These are phyloP conservation scores for Boletus mariae DNA, from an alignment of 1,284 basidiomycete species.

Conservation along the genomic window DNA sequence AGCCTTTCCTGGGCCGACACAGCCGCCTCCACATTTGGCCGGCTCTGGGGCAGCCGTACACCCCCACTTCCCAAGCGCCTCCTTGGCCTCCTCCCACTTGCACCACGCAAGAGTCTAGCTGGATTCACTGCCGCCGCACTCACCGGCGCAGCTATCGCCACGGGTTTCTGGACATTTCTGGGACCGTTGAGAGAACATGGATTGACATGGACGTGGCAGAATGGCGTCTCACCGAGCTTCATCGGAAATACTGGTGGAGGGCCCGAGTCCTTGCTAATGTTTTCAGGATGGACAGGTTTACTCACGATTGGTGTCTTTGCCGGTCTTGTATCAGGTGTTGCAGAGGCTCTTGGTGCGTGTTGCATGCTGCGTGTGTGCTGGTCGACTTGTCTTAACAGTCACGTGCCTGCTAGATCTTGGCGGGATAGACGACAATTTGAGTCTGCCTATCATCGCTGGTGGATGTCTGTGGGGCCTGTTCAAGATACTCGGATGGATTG, in stretches of 20 bases:
- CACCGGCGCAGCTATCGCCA: constrained; percentile 72
- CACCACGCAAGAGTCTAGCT: constrained; percentile 82
- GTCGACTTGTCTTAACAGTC: constrained; percentile 7
- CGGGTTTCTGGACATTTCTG: constrained; percentile 75
- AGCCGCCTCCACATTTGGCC: constrained; percentile 88
- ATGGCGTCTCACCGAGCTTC: constrained; percentile 36
- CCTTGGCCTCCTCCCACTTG: constrained; percentile 64
- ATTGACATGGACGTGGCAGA: constrained; percentile 53
- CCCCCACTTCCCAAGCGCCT: constrained; percentile 67
- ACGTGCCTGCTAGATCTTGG: constrained; percentile 67
- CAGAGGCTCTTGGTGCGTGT: constrained; percentile 77
- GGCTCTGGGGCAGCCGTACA: constrained; percentile 78
- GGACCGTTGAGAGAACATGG: constrained; percentile 44
- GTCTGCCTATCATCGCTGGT: constrained; percentile 87
- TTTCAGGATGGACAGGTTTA: constrained; percentile 53
- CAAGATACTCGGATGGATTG: constrained; percentile 39
- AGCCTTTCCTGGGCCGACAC: constrained; percentile 98
- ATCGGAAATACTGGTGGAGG: neutral
- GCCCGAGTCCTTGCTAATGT: constrained; percentile 3
- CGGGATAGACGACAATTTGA: constrained; percentile 89
- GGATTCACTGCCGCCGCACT: constrained; percentile 84
- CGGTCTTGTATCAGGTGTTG: constrained; percentile 77
- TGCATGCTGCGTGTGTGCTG: constrained; percentile 6
- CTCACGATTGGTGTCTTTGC: constrained; percentile 57
- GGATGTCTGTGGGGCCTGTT: constrained; percentile 75